A percentile compares a stretch with the other conserved stretches of the same genome.
These are phyloP conservation scores for Leishmania mexicana DNA, from an alignment of 208 protist species.

Conservation along the genomic window DNA sequence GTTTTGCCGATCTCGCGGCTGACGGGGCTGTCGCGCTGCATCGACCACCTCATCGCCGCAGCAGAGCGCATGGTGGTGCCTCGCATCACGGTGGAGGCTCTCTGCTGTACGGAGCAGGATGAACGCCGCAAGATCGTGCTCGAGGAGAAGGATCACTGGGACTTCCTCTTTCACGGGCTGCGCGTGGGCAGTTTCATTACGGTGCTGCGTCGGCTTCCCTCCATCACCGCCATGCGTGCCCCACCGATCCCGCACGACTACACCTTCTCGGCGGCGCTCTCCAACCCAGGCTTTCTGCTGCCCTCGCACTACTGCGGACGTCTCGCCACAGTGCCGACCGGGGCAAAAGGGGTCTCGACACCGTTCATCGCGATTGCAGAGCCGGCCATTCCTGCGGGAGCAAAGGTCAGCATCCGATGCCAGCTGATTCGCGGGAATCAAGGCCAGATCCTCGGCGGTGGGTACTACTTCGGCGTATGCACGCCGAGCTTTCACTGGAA, in stretches of 20 bases:
- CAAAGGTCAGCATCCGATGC: constrained; percentile 75
- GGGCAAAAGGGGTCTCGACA: constrained; percentile 52
- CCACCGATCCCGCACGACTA: constrained; percentile 59
- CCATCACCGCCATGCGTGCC: constrained; percentile 25
- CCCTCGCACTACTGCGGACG: constrained; percentile 76
- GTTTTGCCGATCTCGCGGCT: constrained; percentile 42
- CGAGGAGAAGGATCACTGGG: constrained; percentile 83
- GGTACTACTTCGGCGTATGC: constrained; percentile 91
- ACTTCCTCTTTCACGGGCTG: constrained; percentile 78
- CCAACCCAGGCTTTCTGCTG: constrained; percentile 74
- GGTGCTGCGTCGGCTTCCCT: constrained; percentile 46
- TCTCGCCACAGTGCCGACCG: constrained; percentile 76
- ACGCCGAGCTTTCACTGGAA: constrained; percentile 67
- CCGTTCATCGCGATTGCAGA: constrained; percentile 91
- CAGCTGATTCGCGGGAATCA: constrained; percentile 83
- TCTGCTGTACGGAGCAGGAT: constrained; percentile 61
- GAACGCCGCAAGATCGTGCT: constrained; percentile 63
- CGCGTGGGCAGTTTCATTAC: constrained; percentile 65
- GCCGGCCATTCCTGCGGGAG: constrained; percentile 57
- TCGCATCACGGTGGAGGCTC: constrained; percentile 74
- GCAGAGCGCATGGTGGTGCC: constrained; percentile 60
- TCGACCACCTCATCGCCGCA: constrained; percentile 68
- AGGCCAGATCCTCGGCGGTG: constrained; percentile 90
- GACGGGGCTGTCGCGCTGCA: constrained; percentile 61
- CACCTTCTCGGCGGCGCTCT: constrained; percentile 73